phyloP scores from a whole-genome alignment of 352 stramenopile species.

The Pythium biforme region DNA sequence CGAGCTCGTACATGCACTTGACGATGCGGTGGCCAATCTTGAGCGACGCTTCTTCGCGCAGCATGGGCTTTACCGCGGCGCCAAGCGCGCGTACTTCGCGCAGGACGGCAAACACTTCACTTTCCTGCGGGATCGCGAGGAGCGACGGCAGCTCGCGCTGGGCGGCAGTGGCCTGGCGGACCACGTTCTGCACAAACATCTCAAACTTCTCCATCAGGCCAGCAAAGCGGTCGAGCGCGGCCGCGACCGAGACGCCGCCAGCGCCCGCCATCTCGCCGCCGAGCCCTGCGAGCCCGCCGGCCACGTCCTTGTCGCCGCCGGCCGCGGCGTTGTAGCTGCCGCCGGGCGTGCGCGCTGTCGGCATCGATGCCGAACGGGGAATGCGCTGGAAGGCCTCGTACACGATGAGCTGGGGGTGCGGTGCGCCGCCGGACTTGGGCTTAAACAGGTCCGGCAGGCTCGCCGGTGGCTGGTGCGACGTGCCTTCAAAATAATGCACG shows the following conservation, averaged over 20 bases:
- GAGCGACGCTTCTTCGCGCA: conserved; percentile 91
- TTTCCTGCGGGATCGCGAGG: conserved; percentile 66
- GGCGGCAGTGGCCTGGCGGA: conserved; percentile 62
- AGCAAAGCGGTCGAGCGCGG: conserved; percentile 79
- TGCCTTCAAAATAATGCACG: conserved; percentile 80
- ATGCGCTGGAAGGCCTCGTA: conserved; percentile 98
- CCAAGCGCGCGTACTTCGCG: conserved; percentile 77
- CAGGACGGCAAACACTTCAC: conserved; percentile 81
- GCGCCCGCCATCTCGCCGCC: conserved; percentile 14
- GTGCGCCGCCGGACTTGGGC: conserved; percentile 91
- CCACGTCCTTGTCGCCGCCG: conserved; percentile 19
- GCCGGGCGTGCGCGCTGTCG: conserved; percentile 53
- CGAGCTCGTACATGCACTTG: conserved; percentile 96
- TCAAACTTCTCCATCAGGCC: conserved; percentile 86
- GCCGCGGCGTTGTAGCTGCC: conserved; percentile 26
- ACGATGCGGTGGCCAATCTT: conserved; percentile 97
- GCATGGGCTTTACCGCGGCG: conserved; percentile 63
- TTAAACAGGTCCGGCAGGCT: conserved; percentile 94
- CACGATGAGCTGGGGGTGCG: conserved; percentile 93
- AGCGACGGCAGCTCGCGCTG: conserved; percentile 79
- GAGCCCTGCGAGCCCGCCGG: conserved; percentile 21
- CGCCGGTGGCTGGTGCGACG: conserved; percentile 57
- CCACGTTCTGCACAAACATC: conserved; percentile 85
- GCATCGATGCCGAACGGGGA: conserved; percentile 89
- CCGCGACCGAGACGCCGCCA: conserved; percentile 62